Conservation (phyloP, 2,329 filamentous ascomycete genomes). For the Pseudocercospora fijiensis region DNA sequence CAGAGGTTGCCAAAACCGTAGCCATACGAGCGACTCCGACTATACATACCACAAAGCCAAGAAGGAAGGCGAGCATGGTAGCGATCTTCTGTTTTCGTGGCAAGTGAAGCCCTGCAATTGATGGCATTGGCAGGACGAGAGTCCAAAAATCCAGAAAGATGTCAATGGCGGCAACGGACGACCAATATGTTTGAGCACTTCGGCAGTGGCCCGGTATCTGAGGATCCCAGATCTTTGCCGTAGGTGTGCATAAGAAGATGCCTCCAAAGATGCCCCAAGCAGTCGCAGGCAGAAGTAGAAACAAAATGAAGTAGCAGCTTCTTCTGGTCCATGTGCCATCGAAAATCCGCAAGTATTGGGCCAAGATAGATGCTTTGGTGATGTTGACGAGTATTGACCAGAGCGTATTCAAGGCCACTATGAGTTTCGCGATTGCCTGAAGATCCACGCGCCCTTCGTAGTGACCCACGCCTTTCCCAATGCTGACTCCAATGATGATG, state of each 20-base stretch:
- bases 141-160: constrained; percentile 48
- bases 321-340: constrained; percentile 38
- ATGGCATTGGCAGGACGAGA: constrained; percentile 48
- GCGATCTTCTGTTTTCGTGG: constrained; percentile 45
- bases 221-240: constrained; percentile 45
- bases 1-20: constrained; percentile 26
- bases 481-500: constrained; percentile 31
- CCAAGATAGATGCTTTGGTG: constrained; percentile 51
- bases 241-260: constrained; percentile 45
- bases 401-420: constrained; percentile 37
- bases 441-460: constrained; percentile 24
- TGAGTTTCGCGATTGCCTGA: constrained; percentile 31
- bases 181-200: constrained; percentile 44
- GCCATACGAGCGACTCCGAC: constrained; percentile 31
- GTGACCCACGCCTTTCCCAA: constrained; percentile 28
- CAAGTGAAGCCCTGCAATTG: constrained; percentile 43
- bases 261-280: constrained; percentile 41
- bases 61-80: constrained; percentile 46
- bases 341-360: constrained; percentile 52
- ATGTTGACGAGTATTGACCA: constrained; percentile 39
- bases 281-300: constrained; percentile 31
- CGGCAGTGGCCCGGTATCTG: constrained; percentile 39
- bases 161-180: constrained; percentile 47
- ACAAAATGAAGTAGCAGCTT: constrained; percentile 42
- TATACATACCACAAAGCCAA: constrained; percentile 42